Conservation (phyloP, 768 basidiomycete species). For the Sarcodon sp. region DNA sequence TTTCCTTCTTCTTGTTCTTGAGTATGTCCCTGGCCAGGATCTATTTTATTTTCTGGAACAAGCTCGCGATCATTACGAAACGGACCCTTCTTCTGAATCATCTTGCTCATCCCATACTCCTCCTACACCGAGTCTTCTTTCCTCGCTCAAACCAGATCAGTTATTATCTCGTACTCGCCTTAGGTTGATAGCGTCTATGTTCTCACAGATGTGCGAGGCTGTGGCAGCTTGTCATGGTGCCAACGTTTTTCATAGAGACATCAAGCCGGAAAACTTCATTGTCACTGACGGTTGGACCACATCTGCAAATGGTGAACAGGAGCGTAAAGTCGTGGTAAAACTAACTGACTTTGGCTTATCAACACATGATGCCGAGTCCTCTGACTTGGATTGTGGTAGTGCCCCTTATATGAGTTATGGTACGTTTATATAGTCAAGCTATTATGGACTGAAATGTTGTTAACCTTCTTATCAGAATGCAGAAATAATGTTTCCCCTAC, state of each 20-base stretch:
- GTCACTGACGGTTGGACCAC: conserved; percentile 71
- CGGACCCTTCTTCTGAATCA: conserved; percentile 21
- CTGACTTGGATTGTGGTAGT: conserved; percentile 97
- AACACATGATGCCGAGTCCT: conserved; percentile 76
- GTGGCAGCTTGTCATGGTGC: conserved; percentile 89
- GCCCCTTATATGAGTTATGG: conserved; percentile 99
- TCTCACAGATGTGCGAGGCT: conserved; percentile 97
- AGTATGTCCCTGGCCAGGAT: conserved; percentile 95
- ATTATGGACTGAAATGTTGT: not conserved
- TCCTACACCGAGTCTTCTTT: conserved; percentile 87
- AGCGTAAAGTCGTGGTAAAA: conserved; percentile 91
- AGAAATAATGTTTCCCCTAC: conserved; percentile 94
- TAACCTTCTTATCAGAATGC: conserved; percentile 54
- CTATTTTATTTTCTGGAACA: conserved; percentile 98
- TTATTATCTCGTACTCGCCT: conserved; percentile 81
- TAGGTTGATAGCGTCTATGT: conserved; percentile 93
- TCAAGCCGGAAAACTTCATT: conserved; percentile 99
- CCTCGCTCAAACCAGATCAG: conserved; percentile 65
- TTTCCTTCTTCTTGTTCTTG: conserved; percentile 85
- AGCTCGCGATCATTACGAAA: conserved; percentile 75
- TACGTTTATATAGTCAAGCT: conserved; percentile 21
- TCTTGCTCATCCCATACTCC: conserved; percentile 51
- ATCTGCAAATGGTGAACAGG: conserved; percentile 40
- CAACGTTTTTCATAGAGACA: conserved; percentile 90
- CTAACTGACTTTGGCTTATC: conserved; percentile 94